Percentiles rank a stretch among this genome's conserved stretches.
phyloP scores from a whole-genome alignment of 352 stramenopile genomes.

The Phytophthora rubi region DNA sequence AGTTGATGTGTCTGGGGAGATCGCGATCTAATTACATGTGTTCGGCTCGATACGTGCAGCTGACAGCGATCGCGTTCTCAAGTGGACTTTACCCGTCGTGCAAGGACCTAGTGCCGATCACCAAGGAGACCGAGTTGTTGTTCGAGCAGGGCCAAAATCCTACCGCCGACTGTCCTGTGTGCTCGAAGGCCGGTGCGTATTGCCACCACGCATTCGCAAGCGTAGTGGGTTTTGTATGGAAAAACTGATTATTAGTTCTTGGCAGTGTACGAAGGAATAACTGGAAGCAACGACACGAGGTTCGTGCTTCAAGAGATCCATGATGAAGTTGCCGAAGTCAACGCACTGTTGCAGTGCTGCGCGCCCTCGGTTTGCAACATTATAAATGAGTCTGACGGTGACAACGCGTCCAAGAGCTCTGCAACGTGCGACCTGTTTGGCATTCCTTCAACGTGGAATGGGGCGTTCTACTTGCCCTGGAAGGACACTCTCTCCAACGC shows the following conservation, averaged over 20 bases:
- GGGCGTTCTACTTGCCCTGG: constrained; percentile 80
- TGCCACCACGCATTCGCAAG: constrained; percentile 5
- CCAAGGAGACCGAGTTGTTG: constrained; percentile 57
- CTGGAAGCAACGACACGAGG: constrained; percentile 59
- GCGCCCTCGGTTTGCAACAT: constrained; percentile 49
- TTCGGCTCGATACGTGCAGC: constrained; percentile 22
- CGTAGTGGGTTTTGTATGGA: background rate
- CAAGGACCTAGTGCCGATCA: constrained; percentile 62
- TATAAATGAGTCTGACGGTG: constrained; percentile 4
- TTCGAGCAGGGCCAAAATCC: constrained; percentile 82
- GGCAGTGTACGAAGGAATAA: constrained; percentile 75
- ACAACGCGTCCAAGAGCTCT: background rate
- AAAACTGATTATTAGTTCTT: background rate
- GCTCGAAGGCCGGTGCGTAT: constrained; percentile 56
- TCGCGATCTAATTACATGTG: background rate
- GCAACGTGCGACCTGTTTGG: constrained; percentile 64
- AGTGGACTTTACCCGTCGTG: constrained; percentile 59
- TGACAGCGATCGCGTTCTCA: constrained; percentile 74
- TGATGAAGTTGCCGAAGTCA: constrained; percentile 60
- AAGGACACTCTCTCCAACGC: constrained; percentile 71
- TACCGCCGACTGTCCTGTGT: constrained; percentile 68
- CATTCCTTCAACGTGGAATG: constrained; percentile 69
- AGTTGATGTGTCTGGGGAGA: no score
- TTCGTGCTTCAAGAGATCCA: constrained; percentile 67
- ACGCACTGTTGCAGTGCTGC: constrained; percentile 73